Percentiles rank a stretch among this genome's conserved stretches.
phyloP scores from a whole-genome alignment of 2,329 filamentous ascomycete species.

The Emmonsia crescens region DNA sequence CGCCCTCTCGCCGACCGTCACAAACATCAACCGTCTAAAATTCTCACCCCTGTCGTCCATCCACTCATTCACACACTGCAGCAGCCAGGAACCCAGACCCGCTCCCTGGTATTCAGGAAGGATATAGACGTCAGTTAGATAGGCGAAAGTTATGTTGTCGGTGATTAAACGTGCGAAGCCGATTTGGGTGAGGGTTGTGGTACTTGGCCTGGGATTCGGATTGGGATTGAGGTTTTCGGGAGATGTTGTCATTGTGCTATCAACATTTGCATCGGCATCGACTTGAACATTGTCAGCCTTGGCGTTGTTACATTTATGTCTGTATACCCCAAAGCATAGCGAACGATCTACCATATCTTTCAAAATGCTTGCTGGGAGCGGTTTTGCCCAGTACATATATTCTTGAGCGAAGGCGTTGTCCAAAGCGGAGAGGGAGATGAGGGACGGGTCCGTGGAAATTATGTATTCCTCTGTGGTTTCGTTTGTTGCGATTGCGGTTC shows the following conservation, averaged over 20 bases:
- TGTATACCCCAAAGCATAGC: conserved; percentile 50
- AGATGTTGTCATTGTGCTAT: conserved; percentile 1
- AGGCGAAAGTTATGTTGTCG: conserved; percentile 58
- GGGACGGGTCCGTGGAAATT: conserved; percentile 49
- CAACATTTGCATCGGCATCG: neutral
- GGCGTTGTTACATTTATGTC: conserved; percentile 6
- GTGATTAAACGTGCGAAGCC: conserved; percentile 56
- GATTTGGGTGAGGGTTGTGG: conserved; percentile 32
- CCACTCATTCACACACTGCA: conserved; percentile 49
- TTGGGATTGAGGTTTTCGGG: neutral
- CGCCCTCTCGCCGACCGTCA: conserved; percentile 11
- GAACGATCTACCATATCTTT: conserved; percentile 47
- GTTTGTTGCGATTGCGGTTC: neutral
- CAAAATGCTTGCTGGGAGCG: conserved; percentile 40
- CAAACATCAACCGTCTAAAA: conserved; percentile 49
- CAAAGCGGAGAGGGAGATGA: conserved; percentile 45
- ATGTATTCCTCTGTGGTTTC: conserved; percentile 39
- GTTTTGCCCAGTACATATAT: conserved; percentile 50
- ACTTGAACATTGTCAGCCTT: neutral
- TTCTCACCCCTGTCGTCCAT: conserved; percentile 47
- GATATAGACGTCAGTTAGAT: conserved; percentile 60
- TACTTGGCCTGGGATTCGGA: conserved; percentile 10
- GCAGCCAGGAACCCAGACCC: conserved; percentile 56
- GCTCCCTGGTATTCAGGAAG: conserved; percentile 47
- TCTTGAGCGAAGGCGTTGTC: conserved; percentile 47